Evolutionary conservation across 2,329 filamentous ascomycete genomes (phyloP), one percentile per base, ranked within the genome.

Genomic region (Fusarium annulatum): DNA sequence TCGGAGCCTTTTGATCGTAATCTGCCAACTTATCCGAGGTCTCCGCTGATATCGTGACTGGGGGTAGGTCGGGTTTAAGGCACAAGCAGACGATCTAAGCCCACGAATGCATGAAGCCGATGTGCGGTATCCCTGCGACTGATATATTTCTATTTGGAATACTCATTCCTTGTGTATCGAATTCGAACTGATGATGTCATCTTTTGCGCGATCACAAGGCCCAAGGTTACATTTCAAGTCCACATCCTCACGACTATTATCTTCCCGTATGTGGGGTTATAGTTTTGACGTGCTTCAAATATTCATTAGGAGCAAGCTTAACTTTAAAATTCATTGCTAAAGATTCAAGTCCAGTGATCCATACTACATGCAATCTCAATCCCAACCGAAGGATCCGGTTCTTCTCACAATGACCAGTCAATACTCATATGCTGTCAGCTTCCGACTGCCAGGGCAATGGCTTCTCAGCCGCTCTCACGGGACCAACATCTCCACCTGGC

Each of bases 331-430:
- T 14, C 30, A 7, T 3, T 2, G 21, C 12, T 1, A 39, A 11
- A 26, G 26, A 26, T 26, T 26, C 0, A 28, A 41, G 4, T 15
- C 26, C 26, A 55, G 52, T 55, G 11, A 55, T 28, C 16, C 9
- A 18, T 11, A n/a, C 5, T 4, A 14, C 36, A 55, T 55, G 26
- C 36, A n/a, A 0, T 12, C 36, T 0, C 1, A n/a, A 7, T 33
- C 8, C 7, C 8, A 15, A 10, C 23, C 15, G 15, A 30, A 10
- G 7, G 42, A 6, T 3, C 5, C 36, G 2, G 7, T n/a, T 7
- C 21, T 10, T 15, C 15, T n/a, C 8, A 11, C 2, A 30, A 30
- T 42, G 15, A 55, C 2, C 3, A 19, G 0, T 33, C 21, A 0
- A 19, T 0, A 7, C 36, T 56, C 36, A 42, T 42, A 15, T 33